These are phyloP conservation scores for Paecilomyces sp. DNA, from an alignment of 2,329 filamentous ascomycete species.

Conservation along the genomic window DNA sequence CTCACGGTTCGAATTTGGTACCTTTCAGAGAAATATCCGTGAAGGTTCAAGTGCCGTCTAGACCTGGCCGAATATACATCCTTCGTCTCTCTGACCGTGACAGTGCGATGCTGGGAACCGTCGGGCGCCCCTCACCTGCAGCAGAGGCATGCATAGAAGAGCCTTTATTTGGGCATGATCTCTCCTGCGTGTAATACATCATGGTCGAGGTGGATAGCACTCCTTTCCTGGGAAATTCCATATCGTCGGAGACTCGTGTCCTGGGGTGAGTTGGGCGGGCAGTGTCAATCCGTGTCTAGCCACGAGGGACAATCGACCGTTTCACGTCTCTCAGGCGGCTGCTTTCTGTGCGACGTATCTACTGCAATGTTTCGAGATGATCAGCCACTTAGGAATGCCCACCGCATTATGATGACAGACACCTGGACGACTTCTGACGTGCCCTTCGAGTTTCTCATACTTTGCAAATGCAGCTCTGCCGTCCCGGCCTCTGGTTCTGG, in stretches of 20 bases:
- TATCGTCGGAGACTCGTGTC: not conserved
- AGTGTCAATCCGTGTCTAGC: not conserved
- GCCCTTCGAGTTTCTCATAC: not conserved
- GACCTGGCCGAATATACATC: not conserved
- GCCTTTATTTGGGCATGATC: not conserved
- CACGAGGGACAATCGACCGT: not conserved
- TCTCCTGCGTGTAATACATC: not conserved
- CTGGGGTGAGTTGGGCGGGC: not conserved
- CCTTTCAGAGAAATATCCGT: not conserved
- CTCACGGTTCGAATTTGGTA: not conserved
- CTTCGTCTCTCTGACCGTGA: not conserved
- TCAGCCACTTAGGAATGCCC: not conserved
- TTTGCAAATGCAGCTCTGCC: not conserved
- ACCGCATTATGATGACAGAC: not conserved
- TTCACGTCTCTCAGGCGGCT: not conserved
- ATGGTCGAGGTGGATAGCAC: not conserved
- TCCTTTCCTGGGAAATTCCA: not conserved
- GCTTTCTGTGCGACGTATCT: slow-evolving; percentile 1
- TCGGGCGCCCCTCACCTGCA: not conserved
- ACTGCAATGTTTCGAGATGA: not conserved
- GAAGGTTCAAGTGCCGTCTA: not conserved
- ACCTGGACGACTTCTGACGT: not conserved
- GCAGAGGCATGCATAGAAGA: not conserved
- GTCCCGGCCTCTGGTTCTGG: not conserved
- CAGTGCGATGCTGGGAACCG: not conserved